Evolutionary conservation across 2,329 filamentous ascomycete genomes (phyloP).

Genomic region (Trichoderma sp.): DNA sequence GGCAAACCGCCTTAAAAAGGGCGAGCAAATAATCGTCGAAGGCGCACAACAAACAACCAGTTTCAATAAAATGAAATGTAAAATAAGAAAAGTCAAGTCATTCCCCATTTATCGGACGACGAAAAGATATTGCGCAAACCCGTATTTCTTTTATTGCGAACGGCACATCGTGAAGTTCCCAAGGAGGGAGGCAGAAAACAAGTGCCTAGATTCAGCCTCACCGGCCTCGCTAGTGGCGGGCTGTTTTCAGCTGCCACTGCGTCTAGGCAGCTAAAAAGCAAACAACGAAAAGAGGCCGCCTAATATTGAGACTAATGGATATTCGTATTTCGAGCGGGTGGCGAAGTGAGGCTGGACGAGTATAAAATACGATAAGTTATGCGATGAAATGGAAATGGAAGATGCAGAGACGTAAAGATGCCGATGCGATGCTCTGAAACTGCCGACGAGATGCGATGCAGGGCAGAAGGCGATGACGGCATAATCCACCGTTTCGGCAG

Average conservation of each 20-base stretch:
- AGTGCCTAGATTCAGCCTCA: background rate
- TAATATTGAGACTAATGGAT: background rate
- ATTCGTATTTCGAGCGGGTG: background rate
- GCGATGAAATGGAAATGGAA: background rate
- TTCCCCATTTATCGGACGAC: background rate
- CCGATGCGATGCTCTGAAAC: background rate
- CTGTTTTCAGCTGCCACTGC: background rate
- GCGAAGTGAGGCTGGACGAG: background rate
- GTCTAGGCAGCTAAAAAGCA: background rate
- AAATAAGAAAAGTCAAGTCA: background rate
- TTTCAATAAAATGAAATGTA: background rate
- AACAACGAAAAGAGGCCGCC: background rate
- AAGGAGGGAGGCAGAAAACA: background rate
- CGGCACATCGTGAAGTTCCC: background rate
- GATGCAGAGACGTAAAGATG: background rate
- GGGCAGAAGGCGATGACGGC: background rate
- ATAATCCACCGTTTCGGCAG: background rate
- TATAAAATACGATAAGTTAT: background rate
- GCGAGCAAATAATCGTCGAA: background rate
- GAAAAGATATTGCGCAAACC: background rate
- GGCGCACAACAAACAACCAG: background rate
- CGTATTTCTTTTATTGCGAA: background rate
- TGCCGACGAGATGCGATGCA: background rate
- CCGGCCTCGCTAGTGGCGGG: background rate
- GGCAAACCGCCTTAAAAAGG: background rate